phyloP scores from a whole-genome alignment of 768 basidiomycete genomes.

The Mycena galopus region DNA sequence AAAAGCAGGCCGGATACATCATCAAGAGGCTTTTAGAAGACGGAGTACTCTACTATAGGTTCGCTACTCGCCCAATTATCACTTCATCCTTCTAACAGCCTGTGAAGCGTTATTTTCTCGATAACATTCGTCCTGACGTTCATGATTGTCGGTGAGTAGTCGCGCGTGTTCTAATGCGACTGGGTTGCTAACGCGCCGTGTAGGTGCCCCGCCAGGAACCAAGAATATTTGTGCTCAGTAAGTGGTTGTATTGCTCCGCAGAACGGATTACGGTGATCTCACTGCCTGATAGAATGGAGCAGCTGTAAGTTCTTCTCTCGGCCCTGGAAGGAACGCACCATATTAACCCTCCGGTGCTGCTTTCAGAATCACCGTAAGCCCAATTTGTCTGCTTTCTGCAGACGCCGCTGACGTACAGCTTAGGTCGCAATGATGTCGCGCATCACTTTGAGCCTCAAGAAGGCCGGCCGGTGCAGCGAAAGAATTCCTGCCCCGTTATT shows the following conservation, averaged over 20 bases:
- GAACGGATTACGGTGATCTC: background rate
- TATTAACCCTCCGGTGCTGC: background rate
- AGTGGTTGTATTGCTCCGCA: conserved; percentile 13
- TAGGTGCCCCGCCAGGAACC: conserved; percentile 41
- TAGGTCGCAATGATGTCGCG: conserved; percentile 64
- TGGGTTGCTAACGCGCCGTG: background rate
- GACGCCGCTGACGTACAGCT: background rate
- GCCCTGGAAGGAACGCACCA: background rate
- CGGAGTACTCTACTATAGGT: conserved; percentile 46
- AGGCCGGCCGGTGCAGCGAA: conserved; percentile 32
- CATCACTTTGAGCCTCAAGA: conserved; percentile 59
- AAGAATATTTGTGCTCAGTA: conserved; percentile 48
- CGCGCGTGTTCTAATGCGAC: background rate
- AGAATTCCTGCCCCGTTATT: conserved; percentile 7
- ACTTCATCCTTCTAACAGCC: background rate
- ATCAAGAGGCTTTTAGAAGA: conserved; percentile 44
- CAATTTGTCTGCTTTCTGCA: conserved; percentile 41
- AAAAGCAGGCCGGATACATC: conserved; percentile 36
- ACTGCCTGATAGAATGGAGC: conserved; percentile 34
- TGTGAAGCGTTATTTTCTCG: conserved; percentile 42
- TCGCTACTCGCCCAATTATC: background rate
- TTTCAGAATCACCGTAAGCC: conserved; percentile 30
- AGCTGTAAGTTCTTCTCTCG: conserved; percentile 29
- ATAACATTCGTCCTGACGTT: conserved; percentile 45
- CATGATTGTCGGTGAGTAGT: conserved; percentile 40